Evolutionary conservation across 257 asterid genomes (phyloP), one percentile per base, ranked within the genome.

Genomic region (Gentiana straminea): DNA sequence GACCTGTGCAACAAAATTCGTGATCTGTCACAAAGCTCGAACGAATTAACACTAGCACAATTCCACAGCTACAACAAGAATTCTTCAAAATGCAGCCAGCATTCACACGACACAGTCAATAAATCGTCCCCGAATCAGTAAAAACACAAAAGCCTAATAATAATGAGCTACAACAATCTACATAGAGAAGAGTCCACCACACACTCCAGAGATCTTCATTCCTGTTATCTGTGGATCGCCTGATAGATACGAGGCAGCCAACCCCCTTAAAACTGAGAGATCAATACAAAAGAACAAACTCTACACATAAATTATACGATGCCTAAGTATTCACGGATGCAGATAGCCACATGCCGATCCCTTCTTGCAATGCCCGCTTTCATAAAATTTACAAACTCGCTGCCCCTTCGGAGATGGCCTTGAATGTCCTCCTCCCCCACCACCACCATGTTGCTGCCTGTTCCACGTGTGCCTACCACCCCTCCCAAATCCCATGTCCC

Each of bases 261-360:
- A 71, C 79, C 24, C 73, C 44, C 59, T 72, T 71, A 62, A 24
- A 33, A 35, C 6, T 24, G 35, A 4, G 45, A 64, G 63, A 50
- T 63, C 65, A 75, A 68, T 73, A 64, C 44, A 61, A 54, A 24
- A 0, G 24, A 24, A 24, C 24, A 24, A 24, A 24, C 24, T 0
- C 24, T 24, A 24, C 24, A 15, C 24, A 24, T 24, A 24, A 24
- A 24, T 24, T 24, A 24, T 24, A 24, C 0, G 24, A 24, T 24
- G 24, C 24, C 24, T 24, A 24, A 24, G 24, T 24, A 24, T 24
- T 88, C 69, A 87, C 0, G 93, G 92, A 61, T 91, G 98, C 33
- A 81, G 82, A 64, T 87, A 87, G 62, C 78, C 95, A 5, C 98
- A 91, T 12, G 79, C 84, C 5, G 97, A 84, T 2, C 98, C 98